Conservation (phyloP, 73 alveolate species). For the Tetrahymena malaccensis region DNA sequence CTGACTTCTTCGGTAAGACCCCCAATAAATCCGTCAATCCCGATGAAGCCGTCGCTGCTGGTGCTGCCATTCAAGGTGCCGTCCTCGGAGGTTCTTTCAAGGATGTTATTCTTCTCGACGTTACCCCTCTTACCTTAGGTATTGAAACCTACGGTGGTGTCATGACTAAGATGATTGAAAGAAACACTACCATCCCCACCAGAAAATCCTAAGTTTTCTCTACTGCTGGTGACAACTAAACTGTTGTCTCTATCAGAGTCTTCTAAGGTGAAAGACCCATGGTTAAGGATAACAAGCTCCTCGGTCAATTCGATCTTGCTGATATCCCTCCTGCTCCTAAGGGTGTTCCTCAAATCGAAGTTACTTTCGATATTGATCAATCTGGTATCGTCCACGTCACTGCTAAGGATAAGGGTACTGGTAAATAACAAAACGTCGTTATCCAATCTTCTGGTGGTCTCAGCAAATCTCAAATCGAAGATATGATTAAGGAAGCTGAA, state of each 20-base stretch:
- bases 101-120: constrained; percentile 89
- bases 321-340: constrained; percentile 93
- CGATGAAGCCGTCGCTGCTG: constrained; percentile 97
- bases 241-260: constrained; percentile 88
- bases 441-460: constrained; percentile 88
- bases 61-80: constrained; percentile 99
- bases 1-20: constrained; percentile 71
- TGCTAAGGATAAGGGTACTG: constrained; percentile 96
- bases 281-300: constrained; percentile 88
- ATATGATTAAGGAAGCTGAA: constrained; percentile 84
- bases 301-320: constrained; percentile 89
- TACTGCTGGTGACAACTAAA: constrained; percentile 91
- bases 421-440: constrained; percentile 68
- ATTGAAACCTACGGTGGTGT: constrained; percentile 93
- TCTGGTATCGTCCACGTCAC: constrained; percentile 95
- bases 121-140: constrained; percentile 97
- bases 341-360: constrained; percentile 95
- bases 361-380: constrained; percentile 96
- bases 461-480: constrained; percentile 71
- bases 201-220: constrained; percentile 89
- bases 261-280: constrained; percentile 95
- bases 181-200: constrained; percentile 98
- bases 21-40: constrained; percentile 83
- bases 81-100: constrained; percentile 88
- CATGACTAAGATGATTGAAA: constrained; percentile 84